A percentile compares a stretch with the other conserved stretches of the same genome.
These are phyloP conservation scores for Begonia masoniana DNA, from an alignment of 306 rosid species.

Conservation along the genomic window DNA sequence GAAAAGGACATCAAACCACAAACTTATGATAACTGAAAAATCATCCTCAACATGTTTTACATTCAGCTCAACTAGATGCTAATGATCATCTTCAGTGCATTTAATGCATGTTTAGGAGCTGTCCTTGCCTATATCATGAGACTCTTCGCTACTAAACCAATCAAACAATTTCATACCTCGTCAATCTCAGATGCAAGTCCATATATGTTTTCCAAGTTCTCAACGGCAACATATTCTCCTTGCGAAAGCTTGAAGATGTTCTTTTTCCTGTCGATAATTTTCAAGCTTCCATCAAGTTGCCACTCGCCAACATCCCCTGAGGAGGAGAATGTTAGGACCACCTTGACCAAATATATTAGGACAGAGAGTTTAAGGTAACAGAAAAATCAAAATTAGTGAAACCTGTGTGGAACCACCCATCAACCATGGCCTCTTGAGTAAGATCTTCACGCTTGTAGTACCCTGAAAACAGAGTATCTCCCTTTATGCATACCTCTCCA, in stretches of 20 bases:
- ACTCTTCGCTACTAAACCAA: neutral
- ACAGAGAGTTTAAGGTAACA: constrained; percentile 8
- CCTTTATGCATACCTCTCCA: constrained; percentile 81
- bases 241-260: constrained; percentile 97
- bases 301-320: constrained; percentile 97
- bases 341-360: constrained; percentile 2
- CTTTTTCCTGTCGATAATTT: constrained; percentile 92
- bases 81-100: too few relatives aligned
- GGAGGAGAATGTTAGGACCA: constrained; percentile 8
- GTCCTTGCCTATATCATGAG: too few relatives aligned
- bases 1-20: constrained; percentile 13
- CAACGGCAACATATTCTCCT: constrained; percentile 99
- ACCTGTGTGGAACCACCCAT: constrained; percentile 99
- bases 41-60: neutral
- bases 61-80: too few relatives aligned
- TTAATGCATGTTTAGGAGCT: too few relatives aligned
- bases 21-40: neutral
- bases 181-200: constrained; percentile 57
- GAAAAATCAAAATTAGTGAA: constrained; percentile 9
- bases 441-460: constrained; percentile 90
- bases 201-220: constrained; percentile 83
- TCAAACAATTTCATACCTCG: constrained; percentile 31
- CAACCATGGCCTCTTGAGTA: constrained; percentile 66
- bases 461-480: constrained; percentile 77
- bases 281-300: constrained; percentile 93